Evolutionary conservation across 768 basidiomycete genomes (phyloP).

Genomic region (Amanita rubescens): DNA sequence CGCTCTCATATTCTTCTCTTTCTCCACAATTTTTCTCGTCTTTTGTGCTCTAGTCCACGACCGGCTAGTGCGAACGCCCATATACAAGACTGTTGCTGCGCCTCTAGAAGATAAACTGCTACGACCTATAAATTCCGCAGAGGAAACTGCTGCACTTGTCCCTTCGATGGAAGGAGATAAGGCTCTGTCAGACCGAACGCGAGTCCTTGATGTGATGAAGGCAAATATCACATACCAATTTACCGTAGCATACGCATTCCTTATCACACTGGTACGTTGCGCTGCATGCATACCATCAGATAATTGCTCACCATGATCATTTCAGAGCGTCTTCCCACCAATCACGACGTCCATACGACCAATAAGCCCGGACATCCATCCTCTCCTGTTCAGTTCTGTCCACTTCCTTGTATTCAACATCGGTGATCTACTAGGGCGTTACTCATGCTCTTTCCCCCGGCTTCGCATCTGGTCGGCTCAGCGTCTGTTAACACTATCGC

Average conservation of each 20-base stretch:
- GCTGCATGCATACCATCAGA: not conserved
- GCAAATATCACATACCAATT: slow-evolving; percentile 64
- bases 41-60: slow-evolving; percentile 44
- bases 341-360: slow-evolving; percentile 74
- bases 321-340: slow-evolving; percentile 79
- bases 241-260: slow-evolving; percentile 68
- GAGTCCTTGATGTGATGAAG: slow-evolving; percentile 43
- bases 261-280: slow-evolving; percentile 66
- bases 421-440: slow-evolving; percentile 68
- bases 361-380: slow-evolving; percentile 58
- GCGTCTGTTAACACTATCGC: slow-evolving; percentile 53
- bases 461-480: slow-evolving; percentile 65
- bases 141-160: slow-evolving; percentile 31
- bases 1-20: slow-evolving; percentile 65
- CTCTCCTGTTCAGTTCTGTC: slow-evolving; percentile 72
- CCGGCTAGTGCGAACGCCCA: slow-evolving; percentile 51
- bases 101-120: slow-evolving; percentile 33
- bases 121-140: slow-evolving; percentile 9
- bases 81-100: slow-evolving; percentile 49
- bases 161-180: slow-evolving; percentile 19
- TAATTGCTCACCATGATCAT: not conserved
- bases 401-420: slow-evolving; percentile 74
- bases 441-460: slow-evolving; percentile 55
- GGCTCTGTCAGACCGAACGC: slow-evolving; percentile 16
- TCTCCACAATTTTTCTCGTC: slow-evolving; percentile 61